Base-by-base conservation (phyloP, 2,329 filamentous ascomycete genomes). In the Sarocladiaceae sp. region DNA sequence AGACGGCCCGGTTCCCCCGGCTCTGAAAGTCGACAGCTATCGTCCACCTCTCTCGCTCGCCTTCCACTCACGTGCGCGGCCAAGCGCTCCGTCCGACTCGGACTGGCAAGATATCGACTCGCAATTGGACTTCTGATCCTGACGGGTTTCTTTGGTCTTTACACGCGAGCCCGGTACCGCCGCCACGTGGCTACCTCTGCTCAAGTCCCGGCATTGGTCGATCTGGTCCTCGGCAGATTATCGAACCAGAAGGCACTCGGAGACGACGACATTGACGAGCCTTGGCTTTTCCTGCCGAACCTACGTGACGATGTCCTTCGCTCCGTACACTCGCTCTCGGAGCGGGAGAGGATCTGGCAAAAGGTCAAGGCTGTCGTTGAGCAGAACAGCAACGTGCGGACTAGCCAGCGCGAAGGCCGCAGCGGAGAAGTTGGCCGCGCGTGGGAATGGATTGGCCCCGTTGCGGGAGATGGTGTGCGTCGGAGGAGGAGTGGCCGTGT, bases 351-450 rank as follows among this genome's bases (percentile, higher is more conserved):
- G 45, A 71, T 98, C 42, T 98, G 94, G 93, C 76, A 81, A 51
- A 80, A 80, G 41, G 93, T 98, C 16, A 78, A 81, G 53, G 78
- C 73, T 43, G 84, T 97, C 43, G 90, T 98, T 1, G 93, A 98
- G 65, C 82, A 83, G 63, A 98, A 98, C 62, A 85, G 87, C 48
- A 98, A 98, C 58, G 85, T 98, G 13, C 78, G 93, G 33, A 87
- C 77, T 0, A 71, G 76, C 66, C 65, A 90, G 75, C 67, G 89
- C 70, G 68, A 85, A 75, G 65, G 83, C 37, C 67, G 72, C 44
- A 82, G 73, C 53, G 81, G 80, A 26, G 81, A 84, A 56, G 74
- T 85, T 23, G 78, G 78, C 21, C 69, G 79, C 21, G 80, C 79
- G 1, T 84, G 80, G 80, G 81, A 84, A 58, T 84, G 80, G 80